phyloP scores from a whole-genome alignment of 768 basidiomycete species.

The Pulveroboletus frians region DNA sequence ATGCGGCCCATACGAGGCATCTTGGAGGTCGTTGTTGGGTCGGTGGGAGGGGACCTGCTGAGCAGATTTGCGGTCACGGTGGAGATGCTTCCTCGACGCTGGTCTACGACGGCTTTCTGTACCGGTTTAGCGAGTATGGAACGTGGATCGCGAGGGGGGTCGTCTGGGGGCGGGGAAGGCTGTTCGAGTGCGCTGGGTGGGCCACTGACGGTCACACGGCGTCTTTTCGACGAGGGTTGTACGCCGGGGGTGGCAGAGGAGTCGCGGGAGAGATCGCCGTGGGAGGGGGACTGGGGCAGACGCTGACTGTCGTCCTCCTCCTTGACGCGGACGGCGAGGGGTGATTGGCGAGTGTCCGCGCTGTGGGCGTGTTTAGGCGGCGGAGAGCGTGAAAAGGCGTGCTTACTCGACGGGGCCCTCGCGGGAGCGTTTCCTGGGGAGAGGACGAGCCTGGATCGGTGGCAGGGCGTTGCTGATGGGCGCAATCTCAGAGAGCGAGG shows the following conservation, averaged over 20 bases:
- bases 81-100: constrained; percentile 58
- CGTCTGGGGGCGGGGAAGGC: constrained; percentile 55
- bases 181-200: constrained; percentile 38
- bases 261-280: constrained; percentile 11
- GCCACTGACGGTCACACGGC: constrained; percentile 68
- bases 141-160: constrained; percentile 40
- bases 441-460: constrained; percentile 47
- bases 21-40: constrained; percentile 28
- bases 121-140: constrained; percentile 64
- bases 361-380: constrained; percentile 15
- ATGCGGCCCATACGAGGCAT: constrained; percentile 31
- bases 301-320: constrained; percentile 48
- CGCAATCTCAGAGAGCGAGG: constrained; percentile 48
- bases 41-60: constrained; percentile 20
- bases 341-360: constrained; percentile 39
- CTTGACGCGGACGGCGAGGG: constrained; percentile 50
- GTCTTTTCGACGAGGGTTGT: constrained; percentile 50
- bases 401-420: constrained; percentile 45
- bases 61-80: constrained; percentile 30
- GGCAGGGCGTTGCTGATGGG: constrained; percentile 55
- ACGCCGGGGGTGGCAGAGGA: constrained; percentile 36
- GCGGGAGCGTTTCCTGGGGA: constrained; percentile 42
- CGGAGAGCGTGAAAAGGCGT: not conserved
- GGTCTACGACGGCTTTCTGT: constrained; percentile 67
- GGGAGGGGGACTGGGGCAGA: constrained; percentile 34